A percentile compares a stretch with the other conserved stretches of the same genome.
These are phyloP conservation scores for Oryza coarctata DNA, from an alignment of 176 grass and related monocot genomes.

Conservation along the genomic window DNA sequence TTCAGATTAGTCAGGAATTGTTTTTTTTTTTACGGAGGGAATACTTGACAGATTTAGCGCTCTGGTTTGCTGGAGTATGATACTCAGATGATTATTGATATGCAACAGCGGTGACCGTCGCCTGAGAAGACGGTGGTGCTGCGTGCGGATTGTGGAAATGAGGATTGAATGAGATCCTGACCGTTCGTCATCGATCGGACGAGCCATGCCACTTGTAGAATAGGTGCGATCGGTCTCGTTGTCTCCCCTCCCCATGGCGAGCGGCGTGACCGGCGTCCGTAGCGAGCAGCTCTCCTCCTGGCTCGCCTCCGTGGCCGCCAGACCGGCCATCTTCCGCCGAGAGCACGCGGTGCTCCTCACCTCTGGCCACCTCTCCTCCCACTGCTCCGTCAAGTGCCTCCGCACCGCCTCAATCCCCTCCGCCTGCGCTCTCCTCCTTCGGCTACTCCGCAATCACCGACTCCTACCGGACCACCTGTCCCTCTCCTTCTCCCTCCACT, in stretches of 20 bases:
- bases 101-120: too few species aligned
- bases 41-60: too few species aligned
- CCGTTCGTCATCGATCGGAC: background rate
- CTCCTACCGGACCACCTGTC: slow-evolving; percentile 45
- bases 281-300: background rate
- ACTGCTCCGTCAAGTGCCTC: slow-evolving; percentile 31
- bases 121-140: too few species aligned
- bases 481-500: slow-evolving; percentile 52
- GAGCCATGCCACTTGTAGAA: background rate
- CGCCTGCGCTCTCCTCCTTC: slow-evolving; percentile 33
- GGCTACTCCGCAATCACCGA: slow-evolving; percentile 25
- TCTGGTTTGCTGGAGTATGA: too few species aligned
- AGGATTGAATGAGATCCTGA: background rate
- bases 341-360: slow-evolving; percentile 42
- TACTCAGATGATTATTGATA: too few species aligned
- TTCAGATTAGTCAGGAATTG: too few species aligned
- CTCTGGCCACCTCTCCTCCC: slow-evolving; percentile 39
- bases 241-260: background rate
- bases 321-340: slow-evolving; percentile 11
- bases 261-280: background rate
- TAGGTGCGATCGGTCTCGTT: background rate
- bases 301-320: slow-evolving; percentile 4
- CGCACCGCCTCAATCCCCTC: slow-evolving; percentile 19
- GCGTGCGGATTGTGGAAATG: background rate
- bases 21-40: too few species aligned